Conservation (phyloP, 2,329 filamentous ascomycete genomes). For the Trichoderma atrobrunneum region DNA sequence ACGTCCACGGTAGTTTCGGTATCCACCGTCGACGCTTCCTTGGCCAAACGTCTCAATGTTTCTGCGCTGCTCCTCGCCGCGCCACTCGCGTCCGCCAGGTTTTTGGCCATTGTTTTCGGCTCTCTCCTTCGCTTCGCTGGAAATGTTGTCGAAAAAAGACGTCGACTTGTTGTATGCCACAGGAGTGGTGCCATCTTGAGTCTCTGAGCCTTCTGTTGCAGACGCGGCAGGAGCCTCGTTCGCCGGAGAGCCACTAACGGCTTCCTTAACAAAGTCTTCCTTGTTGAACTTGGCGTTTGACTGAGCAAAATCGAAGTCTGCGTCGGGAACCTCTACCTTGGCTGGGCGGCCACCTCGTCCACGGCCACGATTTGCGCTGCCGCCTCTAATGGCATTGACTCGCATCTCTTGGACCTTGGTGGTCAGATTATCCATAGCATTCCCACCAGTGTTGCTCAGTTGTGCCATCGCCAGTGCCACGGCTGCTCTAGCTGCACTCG, state of each 20-base stretch:
- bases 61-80: conserved; percentile 87
- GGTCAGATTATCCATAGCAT: conserved; percentile 66
- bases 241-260: conserved; percentile 72
- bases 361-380: conserved; percentile 49
- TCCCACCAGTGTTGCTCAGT: conserved; percentile 48
- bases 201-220: conserved; percentile 38
- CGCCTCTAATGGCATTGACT: conserved; percentile 52
- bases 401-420: conserved; percentile 77
- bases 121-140: conserved; percentile 86
- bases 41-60: conserved; percentile 98
- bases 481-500: conserved; percentile 70
- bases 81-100: conserved; percentile 81
- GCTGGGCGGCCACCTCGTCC: conserved; percentile 47
- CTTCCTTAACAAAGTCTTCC: conserved; percentile 72
- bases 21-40: conserved; percentile 83
- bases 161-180: conserved; percentile 74
- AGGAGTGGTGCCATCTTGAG: conserved; percentile 44
- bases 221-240: conserved; percentile 48
- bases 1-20: conserved; percentile 74
- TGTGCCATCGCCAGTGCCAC: conserved; percentile 81
- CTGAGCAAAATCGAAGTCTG: conserved; percentile 85
- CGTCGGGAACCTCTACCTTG: conserved; percentile 83
- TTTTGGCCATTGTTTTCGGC: conserved; percentile 67
- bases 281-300: conserved; percentile 50
- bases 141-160: conserved; percentile 98